These are phyloP conservation scores for Fusarium sp. DNA, from an alignment of 2,329 filamentous ascomycete genomes.

Conservation along the genomic window DNA sequence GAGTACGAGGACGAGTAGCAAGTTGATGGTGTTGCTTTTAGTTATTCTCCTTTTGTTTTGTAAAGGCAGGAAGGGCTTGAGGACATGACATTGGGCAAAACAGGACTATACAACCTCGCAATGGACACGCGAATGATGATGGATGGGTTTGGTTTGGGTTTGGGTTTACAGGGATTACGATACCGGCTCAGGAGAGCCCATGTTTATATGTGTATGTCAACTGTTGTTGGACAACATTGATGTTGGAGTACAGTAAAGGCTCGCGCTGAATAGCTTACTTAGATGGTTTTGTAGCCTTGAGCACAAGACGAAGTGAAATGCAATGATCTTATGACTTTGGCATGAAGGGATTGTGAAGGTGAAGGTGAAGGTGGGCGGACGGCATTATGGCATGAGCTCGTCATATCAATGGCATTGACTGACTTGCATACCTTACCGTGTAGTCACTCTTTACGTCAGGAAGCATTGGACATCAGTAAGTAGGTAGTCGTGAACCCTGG, in stretches of 20 bases:
- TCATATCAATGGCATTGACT: not conserved
- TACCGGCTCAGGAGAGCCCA: not conserved
- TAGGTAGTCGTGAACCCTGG: not conserved
- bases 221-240: not conserved
- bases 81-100: conserved; percentile 17
- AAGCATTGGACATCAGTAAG: not conserved
- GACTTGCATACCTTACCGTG: not conserved
- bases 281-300: not conserved
- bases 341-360: not conserved
- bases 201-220: not conserved
- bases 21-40: not conserved
- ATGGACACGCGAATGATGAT: not conserved
- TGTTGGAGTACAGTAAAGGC: not conserved
- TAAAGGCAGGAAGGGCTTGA: not conserved
- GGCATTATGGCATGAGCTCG: no score
- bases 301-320: not conserved
- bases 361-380: no score
- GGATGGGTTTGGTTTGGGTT: not conserved
- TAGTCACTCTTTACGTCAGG: not conserved
- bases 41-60: conserved; percentile 2
- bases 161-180: not conserved
- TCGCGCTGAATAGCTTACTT: not conserved
- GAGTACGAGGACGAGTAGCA: not conserved
- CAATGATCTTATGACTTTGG: not conserved
- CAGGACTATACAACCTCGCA: conserved; percentile 8